These are phyloP conservation scores for Phtheirospermum japonicum DNA, from an alignment of 257 asterid species.

Conservation along the genomic window DNA sequence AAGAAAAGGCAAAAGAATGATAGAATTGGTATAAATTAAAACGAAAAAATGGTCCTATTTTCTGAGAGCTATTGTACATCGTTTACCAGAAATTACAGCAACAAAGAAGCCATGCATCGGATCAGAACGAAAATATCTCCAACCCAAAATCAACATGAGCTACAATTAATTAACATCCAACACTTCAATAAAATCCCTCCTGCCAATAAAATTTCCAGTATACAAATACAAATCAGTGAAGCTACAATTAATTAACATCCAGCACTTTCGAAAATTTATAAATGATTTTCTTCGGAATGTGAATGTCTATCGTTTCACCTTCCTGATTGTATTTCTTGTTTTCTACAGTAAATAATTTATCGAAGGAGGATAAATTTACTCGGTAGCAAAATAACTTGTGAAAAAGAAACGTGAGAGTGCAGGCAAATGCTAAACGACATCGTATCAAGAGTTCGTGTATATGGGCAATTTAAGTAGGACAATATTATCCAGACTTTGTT, in stretches of 20 bases:
- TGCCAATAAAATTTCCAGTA: constrained; percentile 24
- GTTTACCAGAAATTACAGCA: constrained; percentile 44
- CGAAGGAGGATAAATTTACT: too few relatives aligned
- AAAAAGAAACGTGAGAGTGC: neutral
- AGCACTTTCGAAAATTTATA: neutral
- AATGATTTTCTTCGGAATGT: too few relatives aligned
- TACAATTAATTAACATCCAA: too few relatives aligned
- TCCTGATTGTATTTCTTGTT: too few relatives aligned
- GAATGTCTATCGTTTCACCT: too few relatives aligned
- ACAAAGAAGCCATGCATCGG: constrained; percentile 34
- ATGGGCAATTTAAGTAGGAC: too few relatives aligned
- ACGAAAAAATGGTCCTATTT: neutral
- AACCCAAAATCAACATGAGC: constrained; percentile 30
- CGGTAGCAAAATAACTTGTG: too few relatives aligned
- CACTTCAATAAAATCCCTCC: constrained; percentile 4
- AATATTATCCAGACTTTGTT: too few relatives aligned
- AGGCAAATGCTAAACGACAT: neutral
- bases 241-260: neutral
- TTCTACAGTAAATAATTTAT: too few relatives aligned
- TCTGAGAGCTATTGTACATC: neutral
- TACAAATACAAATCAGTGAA: constrained; percentile 2
- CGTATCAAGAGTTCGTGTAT: neutral
- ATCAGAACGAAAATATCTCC: constrained; percentile 13
- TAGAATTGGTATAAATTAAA: neutral
- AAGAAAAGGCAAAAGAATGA: neutral